Base-by-base conservation (phyloP, 2,329 filamentous ascomycete genomes). In the Aspergillus carbonarius region DNA sequence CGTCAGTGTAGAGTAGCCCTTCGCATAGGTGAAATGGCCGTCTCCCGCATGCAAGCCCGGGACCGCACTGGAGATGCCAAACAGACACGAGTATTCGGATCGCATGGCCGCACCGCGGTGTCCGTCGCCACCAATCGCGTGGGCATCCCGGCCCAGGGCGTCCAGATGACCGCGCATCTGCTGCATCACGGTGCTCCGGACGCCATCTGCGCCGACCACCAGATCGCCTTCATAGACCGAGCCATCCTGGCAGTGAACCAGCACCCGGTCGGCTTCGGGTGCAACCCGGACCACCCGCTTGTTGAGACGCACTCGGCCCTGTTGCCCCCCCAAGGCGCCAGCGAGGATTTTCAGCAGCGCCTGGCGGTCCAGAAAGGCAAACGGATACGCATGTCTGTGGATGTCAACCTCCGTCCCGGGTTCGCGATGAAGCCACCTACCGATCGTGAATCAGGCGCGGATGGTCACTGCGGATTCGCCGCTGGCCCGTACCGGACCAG, bases 191-290 rank as follows among this genome's bases (percentile, higher is more conserved):
- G 30, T 42, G 17, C 57, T 59, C 7, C 35, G 32, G 15, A 59
- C 57, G 3, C 57, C 57, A 37, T 59, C 57, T 3, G 57, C 57
- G 12, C 57, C 57, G 6, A 59, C 46, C 1, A 59, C 34, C 15
- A 59, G 13, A 32, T 59, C 57, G 3, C 52, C 57, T 4, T 47
- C 52, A 4, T 35, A 55, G 4, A 9, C 18, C 1, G 54, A 37
- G 7, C n/a, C n/a, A 34, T 54, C 44, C 12, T 25, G 25, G 10
- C 57, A 50, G 17, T 55, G 32, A 20, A 18, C 57, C 3, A 55
- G n/a, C 1, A 35, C 47, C 4, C 39, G 10, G 2, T 25, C 25
- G 2, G 39, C 13, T 4, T 18, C 7, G 20, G 37, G 25, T 2
- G 48, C 44, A 5, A 59, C 39, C 15, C 27, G 5, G 1, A 32